phyloP scores from a whole-genome alignment of 495 filamentous ascomycete species.

The Daldinia caldariorum region DNA sequence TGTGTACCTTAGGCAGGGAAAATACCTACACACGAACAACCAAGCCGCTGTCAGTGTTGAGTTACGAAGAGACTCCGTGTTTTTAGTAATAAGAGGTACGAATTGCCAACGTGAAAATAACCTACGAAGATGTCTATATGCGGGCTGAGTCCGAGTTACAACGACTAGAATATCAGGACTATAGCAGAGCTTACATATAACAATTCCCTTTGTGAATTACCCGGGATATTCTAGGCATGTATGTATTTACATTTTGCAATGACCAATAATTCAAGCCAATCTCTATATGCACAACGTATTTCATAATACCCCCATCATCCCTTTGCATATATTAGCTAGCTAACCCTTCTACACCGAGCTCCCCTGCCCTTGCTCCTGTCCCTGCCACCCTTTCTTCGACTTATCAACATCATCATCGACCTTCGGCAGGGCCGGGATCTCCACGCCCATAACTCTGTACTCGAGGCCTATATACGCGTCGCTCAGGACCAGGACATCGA shows the following conservation, averaged over 20 bases:
- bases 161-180: background rate
- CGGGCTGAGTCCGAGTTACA: background rate
- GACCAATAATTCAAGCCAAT: background rate
- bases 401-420: constrained; percentile 52
- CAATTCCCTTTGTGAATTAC: background rate
- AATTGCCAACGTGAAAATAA: too few relatives aligned
- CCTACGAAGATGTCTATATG: too few relatives aligned
- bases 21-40: too few relatives aligned
- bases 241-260: background rate
- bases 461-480: constrained; percentile 88
- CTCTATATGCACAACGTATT: background rate
- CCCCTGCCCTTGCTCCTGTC: constrained; percentile 7
- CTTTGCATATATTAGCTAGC: background rate
- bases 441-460: constrained; percentile 67
- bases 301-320: background rate
- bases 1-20: too few relatives aligned
- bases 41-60: too few relatives aligned
- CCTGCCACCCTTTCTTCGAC: constrained; percentile 34
- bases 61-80: too few relatives aligned
- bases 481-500: constrained; percentile 80
- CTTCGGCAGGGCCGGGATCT: constrained; percentile 55
- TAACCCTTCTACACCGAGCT: constrained; percentile 15
- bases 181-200: background rate
- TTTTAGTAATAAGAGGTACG: too few relatives aligned
- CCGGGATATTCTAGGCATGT: background rate